These are phyloP conservation scores for Trametes villosa DNA, from an alignment of 768 basidiomycete species.

Conservation along the genomic window DNA sequence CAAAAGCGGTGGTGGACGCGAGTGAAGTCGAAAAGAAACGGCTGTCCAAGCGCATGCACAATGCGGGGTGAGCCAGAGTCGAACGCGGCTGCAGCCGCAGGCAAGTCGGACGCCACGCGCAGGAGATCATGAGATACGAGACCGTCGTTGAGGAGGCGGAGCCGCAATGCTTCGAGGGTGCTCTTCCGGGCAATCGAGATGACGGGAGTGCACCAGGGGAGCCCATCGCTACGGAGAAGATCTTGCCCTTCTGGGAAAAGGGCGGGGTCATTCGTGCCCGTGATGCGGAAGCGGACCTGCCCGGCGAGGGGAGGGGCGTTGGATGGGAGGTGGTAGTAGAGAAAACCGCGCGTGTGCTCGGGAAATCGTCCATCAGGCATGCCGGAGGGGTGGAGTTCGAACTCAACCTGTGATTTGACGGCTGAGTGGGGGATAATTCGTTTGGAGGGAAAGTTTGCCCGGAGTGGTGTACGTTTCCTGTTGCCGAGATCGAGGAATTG, in stretches of 20 bases:
- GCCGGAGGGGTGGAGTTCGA: too few species aligned
- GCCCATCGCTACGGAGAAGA: background rate
- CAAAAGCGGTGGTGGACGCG: background rate
- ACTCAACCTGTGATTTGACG: too few species aligned
- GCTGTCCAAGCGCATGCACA: background rate
- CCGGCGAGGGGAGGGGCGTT: background rate
- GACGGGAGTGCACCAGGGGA: background rate
- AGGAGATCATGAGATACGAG: background rate
- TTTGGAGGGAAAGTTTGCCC: too few species aligned
- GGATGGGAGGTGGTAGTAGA: background rate
- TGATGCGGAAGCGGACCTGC: conserved; percentile 1
- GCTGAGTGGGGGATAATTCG: too few species aligned
- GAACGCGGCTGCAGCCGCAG: background rate
- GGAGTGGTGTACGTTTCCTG: too few species aligned
- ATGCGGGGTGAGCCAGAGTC: background rate
- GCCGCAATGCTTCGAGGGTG: background rate
- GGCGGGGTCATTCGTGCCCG: background rate
- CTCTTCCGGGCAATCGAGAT: background rate
- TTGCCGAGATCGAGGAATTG: too few species aligned
- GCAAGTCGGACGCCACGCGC: background rate
- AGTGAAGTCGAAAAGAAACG: background rate
- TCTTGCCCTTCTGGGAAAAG: background rate
- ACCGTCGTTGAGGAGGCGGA: background rate
- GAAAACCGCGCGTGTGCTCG: background rate
- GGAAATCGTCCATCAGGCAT: too few species aligned